phyloP scores from a whole-genome alignment of 306 rosid species.

The Cercis canadensis region DNA sequence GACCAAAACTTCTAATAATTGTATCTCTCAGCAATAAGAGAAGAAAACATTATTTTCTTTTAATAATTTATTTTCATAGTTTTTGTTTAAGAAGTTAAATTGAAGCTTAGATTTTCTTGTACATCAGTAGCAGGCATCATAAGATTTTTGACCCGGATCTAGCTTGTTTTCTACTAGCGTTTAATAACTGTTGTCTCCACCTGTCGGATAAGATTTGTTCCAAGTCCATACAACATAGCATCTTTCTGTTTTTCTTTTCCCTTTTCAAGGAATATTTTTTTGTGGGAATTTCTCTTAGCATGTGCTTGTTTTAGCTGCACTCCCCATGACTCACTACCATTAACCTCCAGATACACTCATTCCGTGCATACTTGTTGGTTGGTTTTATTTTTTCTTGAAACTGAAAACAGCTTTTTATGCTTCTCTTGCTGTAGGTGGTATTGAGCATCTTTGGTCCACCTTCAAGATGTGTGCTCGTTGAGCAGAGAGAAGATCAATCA shows the following conservation, averaged over 20 bases:
- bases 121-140: background rate
- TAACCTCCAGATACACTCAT: no score
- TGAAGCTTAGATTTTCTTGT: background rate
- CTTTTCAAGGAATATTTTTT: no score
- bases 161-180: no score
- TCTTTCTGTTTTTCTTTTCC: no score
- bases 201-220: no score
- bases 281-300: no score
- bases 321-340: no score
- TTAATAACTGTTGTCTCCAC: no score
- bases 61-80: background rate
- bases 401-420: background rate
- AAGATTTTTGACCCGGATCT: no score
- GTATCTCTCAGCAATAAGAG: conserved; percentile 1
- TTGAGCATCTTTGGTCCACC: conserved; percentile 96
- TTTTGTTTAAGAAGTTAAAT: background rate
- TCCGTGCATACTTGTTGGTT: background rate
- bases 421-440: conserved; percentile 60
- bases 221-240: background rate
- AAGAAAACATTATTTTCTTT: background rate
- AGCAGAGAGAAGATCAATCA: conserved; percentile 60
- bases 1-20: background rate
- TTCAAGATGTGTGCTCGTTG: conserved; percentile 62
- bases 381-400: background rate
- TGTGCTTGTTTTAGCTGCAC: no score